phyloP scores from a whole-genome alignment of 108 stramenopile species.

The Aurantiochytrium sp. region DNA sequence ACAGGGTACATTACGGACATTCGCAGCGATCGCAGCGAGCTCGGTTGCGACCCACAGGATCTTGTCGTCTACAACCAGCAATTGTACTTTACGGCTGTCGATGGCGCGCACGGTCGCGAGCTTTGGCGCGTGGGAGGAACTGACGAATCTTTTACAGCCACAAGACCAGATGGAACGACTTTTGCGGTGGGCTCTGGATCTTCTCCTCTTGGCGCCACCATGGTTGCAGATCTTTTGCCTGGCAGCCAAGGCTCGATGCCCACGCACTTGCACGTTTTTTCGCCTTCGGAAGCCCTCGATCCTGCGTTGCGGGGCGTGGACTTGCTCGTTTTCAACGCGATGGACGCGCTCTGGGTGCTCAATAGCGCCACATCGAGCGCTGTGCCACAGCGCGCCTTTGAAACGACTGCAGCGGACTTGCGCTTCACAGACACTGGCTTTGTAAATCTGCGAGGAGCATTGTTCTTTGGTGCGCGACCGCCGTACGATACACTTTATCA shows the following conservation, averaged over 20 bases:
- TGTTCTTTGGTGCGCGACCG: background rate
- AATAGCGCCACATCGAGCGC: background rate
- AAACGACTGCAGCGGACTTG: background rate
- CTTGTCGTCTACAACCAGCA: background rate
- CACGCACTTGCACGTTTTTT: background rate
- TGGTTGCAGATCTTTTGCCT: background rate
- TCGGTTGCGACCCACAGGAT: background rate
- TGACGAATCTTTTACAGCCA: background rate
- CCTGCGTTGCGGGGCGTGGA: background rate
- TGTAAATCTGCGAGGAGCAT: background rate
- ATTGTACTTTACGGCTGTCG: background rate
- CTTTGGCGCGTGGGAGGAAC: background rate
- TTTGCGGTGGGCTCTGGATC: background rate
- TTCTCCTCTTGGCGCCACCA: background rate
- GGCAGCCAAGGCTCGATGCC: background rate
- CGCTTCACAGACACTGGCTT: background rate
- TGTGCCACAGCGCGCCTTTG: background rate
- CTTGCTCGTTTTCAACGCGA: background rate
- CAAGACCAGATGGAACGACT: background rate
- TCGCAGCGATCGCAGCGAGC: background rate
- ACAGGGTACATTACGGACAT: background rate
- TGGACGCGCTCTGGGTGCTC: background rate
- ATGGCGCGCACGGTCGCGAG: background rate
- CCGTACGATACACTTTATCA: background rate
- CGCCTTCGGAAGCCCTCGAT: background rate